Base-by-base conservation (phyloP, 306 rosid genomes). In the Datisca glomerata region DNA sequence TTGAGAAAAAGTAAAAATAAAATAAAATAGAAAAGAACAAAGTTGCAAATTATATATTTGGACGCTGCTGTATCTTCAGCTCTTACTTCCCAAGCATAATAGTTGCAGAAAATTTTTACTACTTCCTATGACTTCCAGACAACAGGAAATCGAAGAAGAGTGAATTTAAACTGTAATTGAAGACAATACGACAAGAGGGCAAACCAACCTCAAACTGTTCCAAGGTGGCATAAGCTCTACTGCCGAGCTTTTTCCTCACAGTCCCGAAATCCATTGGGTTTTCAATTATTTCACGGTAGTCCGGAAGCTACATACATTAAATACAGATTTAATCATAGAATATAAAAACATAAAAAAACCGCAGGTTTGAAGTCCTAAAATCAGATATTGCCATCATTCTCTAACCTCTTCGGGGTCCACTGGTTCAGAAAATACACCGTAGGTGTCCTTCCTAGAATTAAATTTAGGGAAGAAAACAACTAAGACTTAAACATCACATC, bases 371-470 rank as follows among this genome's bases (percentile, higher is more conserved):
- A 43, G 18, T 16, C 58, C 43, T 23, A 49, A 47, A 54, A 49
- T 20, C 29, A 22, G 50, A 45, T 32, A 54, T n/a, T 52, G 24
- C 37, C 64, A 44, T 54, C 67, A 63, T 37, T 48, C 28, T 60
- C 75, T 51, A 56, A 78, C 87, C 87, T 78, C 82, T 5, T 61
- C 41, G 4, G 82, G 87, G 70, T 73, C 87, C 59, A 74, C 82
- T 2, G 87, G 76, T 35, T 78, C 82, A 14, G 87, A 70, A 52
- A 70, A 78, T 59, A 78, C 87, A 32, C 74, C 74, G 36, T 73
- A 70, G 19, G 72, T 51, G 59, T 78, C 87, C 82, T 78, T 78
- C 76, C 87, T 78, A 76, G 33, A 53, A 56, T 49, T 43, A 20
- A 47, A 35, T 29, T 49, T 47, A 66, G 41, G 50, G 36, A 43